A percentile compares a stretch with the other conserved stretches of the same genome.
Conservation (phyloP, 768 basidiomycete genomes). For the Trametes cingulata region DNA sequence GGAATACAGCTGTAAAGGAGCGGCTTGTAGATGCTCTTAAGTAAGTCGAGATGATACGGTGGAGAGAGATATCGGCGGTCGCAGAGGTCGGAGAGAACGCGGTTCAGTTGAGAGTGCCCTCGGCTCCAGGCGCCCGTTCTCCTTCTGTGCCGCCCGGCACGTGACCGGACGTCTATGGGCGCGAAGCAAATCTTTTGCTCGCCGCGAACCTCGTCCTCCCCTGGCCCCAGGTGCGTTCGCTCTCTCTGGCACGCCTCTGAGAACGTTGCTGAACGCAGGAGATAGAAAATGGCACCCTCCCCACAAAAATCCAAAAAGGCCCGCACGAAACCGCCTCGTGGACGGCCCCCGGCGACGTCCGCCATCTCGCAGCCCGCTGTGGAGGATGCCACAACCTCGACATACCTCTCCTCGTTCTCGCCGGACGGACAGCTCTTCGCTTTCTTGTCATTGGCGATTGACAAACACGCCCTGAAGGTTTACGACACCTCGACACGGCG, state of each 20-base stretch:
- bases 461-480: constrained; percentile 70
- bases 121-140: background rate
- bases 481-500: constrained; percentile 59
- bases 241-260: background rate
- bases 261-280: background rate
- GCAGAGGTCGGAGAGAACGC: background rate
- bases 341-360: constrained; percentile 55
- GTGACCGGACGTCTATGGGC: constrained; percentile 7
- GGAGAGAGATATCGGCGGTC: background rate
- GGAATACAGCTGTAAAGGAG: background rate
- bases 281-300: constrained; percentile 24
- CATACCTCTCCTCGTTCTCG: constrained; percentile 59
- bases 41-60: background rate
- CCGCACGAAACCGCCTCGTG: constrained; percentile 52
- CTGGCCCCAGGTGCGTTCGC: constrained; percentile 5
- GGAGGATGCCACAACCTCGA: constrained; percentile 45
- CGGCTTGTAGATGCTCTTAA: background rate
- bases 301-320: constrained; percentile 50
- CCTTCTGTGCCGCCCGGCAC: background rate
- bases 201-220: constrained; percentile 9
- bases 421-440: constrained; percentile 57
- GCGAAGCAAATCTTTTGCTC: constrained; percentile 22
- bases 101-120: constrained; percentile 6
- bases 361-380: constrained; percentile 56
- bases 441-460: constrained; percentile 62